phyloP scores from a whole-genome alignment of 495 filamentous ascomycete species.

The Talaromyces thailandensis region DNA sequence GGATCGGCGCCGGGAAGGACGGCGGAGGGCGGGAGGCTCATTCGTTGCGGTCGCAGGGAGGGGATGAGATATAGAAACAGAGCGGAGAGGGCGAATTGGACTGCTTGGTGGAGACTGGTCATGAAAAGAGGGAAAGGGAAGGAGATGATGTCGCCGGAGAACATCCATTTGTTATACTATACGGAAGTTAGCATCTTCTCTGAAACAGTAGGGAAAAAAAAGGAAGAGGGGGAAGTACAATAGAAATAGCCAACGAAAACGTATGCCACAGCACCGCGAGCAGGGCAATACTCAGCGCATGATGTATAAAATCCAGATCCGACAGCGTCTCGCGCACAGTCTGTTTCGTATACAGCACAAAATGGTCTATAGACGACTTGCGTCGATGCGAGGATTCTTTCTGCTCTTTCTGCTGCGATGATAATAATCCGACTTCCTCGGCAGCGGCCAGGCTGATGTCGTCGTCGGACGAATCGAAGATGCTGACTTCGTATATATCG shows the following conservation, averaged over 20 bases:
- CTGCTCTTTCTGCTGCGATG: background rate
- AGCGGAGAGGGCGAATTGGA: conserved; percentile 69
- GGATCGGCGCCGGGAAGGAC: conserved; percentile 33
- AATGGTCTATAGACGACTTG: background rate
- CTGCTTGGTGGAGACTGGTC: conserved; percentile 75
- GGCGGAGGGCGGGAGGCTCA: conserved; percentile 21
- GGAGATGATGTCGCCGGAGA: conserved; percentile 54
- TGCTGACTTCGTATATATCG: background rate
- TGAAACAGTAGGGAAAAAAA: background rate
- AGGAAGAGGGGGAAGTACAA: conserved; percentile 43
- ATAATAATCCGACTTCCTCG: background rate
- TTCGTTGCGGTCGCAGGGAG: conserved; percentile 52
- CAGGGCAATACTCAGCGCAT: conserved; percentile 50
- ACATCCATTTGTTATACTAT: conserved; percentile 96
- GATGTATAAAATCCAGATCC: conserved; percentile 55
- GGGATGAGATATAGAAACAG: conserved; percentile 67
- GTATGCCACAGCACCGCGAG: conserved; percentile 77
- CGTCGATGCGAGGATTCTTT: background rate
- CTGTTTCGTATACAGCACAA: background rate
- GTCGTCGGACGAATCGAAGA: conserved; percentile 4
- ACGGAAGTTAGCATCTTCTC: background rate
- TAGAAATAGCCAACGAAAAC: conserved; percentile 74
- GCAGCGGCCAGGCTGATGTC: background rate
- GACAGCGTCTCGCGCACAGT: background rate
- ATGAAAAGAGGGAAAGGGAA: conserved; percentile 82